These are phyloP conservation scores for Cryptosporidium meleagridis DNA, from an alignment of 169 alveolate species.

Conservation along the genomic window DNA sequence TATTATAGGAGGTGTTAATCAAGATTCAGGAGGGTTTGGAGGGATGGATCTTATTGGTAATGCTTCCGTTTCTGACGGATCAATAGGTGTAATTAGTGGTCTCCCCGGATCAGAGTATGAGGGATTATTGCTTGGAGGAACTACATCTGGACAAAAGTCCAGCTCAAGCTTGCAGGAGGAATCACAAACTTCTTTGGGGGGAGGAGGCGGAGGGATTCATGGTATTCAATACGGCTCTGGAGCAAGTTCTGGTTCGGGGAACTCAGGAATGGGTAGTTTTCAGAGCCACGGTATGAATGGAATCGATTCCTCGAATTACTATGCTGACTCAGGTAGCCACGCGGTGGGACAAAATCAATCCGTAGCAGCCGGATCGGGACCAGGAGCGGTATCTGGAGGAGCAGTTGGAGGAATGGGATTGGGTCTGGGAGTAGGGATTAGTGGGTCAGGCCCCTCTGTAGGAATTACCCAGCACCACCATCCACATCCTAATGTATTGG, in stretches of 20 bases:
- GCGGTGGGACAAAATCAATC: background rate
- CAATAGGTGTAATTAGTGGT: background rate
- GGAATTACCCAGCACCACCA: conserved; percentile 3
- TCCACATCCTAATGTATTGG: conserved; percentile 20
- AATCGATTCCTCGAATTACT: background rate
- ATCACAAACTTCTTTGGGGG: conserved; percentile 11
- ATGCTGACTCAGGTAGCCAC: conserved; percentile 7
- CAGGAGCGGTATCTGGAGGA: conserved; percentile 4
- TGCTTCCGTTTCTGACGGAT: background rate
- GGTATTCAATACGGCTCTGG: conserved; percentile 17
- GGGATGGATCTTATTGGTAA: conserved; percentile 1
- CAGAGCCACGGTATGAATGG: conserved; percentile 1
- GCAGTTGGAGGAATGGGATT: background rate
- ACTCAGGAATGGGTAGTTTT: background rate
- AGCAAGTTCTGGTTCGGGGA: background rate
- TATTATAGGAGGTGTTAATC: background rate
- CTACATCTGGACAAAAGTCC: conserved; percentile 41
- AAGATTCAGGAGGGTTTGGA: conserved; percentile 1
- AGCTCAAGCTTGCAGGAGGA: conserved; percentile 11
- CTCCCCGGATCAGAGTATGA: conserved; percentile 35
- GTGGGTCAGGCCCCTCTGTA: background rate
- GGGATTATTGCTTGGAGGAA: conserved; percentile 43
- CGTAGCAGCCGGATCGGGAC: background rate
- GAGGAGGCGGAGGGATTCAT: conserved; percentile 20
- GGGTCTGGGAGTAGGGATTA: background rate